Conservation (phyloP, 176 grass and related monocot species). For the Raddia distichophylla region DNA sequence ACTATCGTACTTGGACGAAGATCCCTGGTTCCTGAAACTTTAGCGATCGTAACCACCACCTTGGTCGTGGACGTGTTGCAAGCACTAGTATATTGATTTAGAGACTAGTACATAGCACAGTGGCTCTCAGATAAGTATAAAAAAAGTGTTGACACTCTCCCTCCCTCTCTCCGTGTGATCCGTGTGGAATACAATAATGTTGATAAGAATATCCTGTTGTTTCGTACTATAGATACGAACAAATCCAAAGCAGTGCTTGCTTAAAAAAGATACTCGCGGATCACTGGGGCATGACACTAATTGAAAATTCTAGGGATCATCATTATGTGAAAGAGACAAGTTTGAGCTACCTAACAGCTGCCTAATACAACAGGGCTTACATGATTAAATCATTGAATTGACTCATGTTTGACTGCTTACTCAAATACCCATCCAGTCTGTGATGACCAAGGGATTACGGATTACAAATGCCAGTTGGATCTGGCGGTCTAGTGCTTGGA, state of each 20-base stretch:
- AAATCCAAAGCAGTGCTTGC: neutral
- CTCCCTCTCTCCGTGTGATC: no score
- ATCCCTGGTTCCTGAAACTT: no score
- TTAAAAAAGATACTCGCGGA: neutral
- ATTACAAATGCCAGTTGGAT: neutral
- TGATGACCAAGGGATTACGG: neutral
- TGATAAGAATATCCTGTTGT: neutral
- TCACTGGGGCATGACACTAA: neutral
- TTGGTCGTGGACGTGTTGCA: no score
- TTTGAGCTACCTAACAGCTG: neutral
- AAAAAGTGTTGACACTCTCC: no score
- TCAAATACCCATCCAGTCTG: neutral
- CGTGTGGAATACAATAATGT: no score
- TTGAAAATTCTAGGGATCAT: neutral
- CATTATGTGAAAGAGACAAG: neutral
- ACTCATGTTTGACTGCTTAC: conserved; percentile 4
- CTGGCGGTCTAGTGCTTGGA: neutral
- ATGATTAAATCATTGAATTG: neutral
- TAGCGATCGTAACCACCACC: no score
- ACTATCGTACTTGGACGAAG: no score
- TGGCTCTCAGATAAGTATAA: no score
- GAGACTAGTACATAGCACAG: no score
- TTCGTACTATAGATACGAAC: neutral
- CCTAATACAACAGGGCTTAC: neutral
- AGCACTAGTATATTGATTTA: no score